These are phyloP conservation scores for Debaryomyces robertsiae DNA, from an alignment of 1,139 yeast species.

Conservation along the genomic window DNA sequence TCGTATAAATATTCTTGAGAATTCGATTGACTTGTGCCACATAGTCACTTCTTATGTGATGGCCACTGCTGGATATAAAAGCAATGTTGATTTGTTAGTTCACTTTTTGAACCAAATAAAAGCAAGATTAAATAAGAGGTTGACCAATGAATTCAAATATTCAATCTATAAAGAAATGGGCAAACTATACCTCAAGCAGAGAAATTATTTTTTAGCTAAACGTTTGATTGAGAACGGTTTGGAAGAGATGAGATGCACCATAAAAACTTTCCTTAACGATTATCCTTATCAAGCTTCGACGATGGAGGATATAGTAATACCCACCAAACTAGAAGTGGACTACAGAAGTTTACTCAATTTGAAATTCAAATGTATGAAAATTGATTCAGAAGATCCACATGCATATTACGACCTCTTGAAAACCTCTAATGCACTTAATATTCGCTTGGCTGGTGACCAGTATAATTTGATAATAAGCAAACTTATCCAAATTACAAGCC, in stretches of 20 bases:
- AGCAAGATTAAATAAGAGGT: slow-evolving; percentile 22
- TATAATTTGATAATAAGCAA: slow-evolving; percentile 21
- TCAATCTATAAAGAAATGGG: slow-evolving; percentile 33
- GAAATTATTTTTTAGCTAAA: slow-evolving; percentile 25
- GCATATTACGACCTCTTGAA: slow-evolving; percentile 17
- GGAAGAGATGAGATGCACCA: slow-evolving; percentile 23
- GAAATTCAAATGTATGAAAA: slow-evolving; percentile 20
- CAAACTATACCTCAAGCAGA: slow-evolving; percentile 27
- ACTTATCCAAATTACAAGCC: slow-evolving; percentile 16
- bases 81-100: slow-evolving; percentile 28
- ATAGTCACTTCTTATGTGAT: slow-evolving; percentile 29
- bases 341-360: slow-evolving; percentile 23
- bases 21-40: slow-evolving; percentile 25
- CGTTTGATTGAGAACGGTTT: slow-evolving; percentile 29
- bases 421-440: slow-evolving; percentile 10
- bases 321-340: slow-evolving; percentile 22
- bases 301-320: slow-evolving; percentile 18
- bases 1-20: slow-evolving; percentile 16
- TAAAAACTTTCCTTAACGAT: slow-evolving; percentile 17
- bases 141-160: slow-evolving; percentile 29
- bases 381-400: slow-evolving; percentile 9
- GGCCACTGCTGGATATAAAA: slow-evolving; percentile 20
- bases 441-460: slow-evolving; percentile 24
- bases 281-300: slow-evolving; percentile 20
- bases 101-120: slow-evolving; percentile 34